Evolutionary conservation across 129 eudicot genomes (phyloP).

Genomic region (Escallonia herrerae): DNA sequence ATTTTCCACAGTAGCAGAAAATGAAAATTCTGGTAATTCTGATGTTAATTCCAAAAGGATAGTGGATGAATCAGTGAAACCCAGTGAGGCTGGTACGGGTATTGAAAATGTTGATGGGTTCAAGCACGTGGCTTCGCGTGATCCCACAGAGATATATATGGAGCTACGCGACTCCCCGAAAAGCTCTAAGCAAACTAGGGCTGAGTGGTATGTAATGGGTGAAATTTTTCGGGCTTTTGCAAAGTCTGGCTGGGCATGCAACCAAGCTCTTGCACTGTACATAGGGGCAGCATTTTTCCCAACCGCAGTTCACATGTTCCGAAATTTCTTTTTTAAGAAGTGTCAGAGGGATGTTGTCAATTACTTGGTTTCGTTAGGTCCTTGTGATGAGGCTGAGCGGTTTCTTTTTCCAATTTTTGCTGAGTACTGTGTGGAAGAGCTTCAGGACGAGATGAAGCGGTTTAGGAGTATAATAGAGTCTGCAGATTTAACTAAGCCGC

Average conservation of each 20-base stretch:
- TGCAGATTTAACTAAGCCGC: constrained; percentile 87
- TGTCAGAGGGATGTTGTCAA: constrained; percentile 35
- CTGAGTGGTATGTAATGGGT: constrained; percentile 34
- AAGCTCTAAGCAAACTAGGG: constrained; percentile 14
- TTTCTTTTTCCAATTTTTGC: constrained; percentile 85
- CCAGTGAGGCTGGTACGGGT: constrained; percentile 10
- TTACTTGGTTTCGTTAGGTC: constrained; percentile 53
- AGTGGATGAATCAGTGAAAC: constrained; percentile 9
- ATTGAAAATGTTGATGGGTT: constrained; percentile 15
- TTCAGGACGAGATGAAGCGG: constrained; percentile 62
- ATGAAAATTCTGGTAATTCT: constrained; percentile 8
- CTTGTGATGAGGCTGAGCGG: constrained; percentile 53
- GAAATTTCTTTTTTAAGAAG: constrained; percentile 41
- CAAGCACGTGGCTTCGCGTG: constrained; percentile 32
- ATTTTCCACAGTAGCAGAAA: constrained; percentile 29
- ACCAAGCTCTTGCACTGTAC: constrained; percentile 86
- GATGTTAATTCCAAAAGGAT: constrained; percentile 5
- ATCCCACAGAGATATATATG: constrained; percentile 65
- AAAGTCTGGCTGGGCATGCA: constrained; percentile 75
- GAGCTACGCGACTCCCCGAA: constrained; percentile 32
- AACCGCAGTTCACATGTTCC: constrained; percentile 49
- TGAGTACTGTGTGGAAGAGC: constrained; percentile 74
- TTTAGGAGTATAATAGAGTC: constrained; percentile 70
- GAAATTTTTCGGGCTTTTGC: constrained; percentile 51
- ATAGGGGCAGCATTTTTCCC: constrained; percentile 75